phyloP scores from a whole-genome alignment of 345 rosid genomes.

The Eucalyptus polyanthemos region DNA sequence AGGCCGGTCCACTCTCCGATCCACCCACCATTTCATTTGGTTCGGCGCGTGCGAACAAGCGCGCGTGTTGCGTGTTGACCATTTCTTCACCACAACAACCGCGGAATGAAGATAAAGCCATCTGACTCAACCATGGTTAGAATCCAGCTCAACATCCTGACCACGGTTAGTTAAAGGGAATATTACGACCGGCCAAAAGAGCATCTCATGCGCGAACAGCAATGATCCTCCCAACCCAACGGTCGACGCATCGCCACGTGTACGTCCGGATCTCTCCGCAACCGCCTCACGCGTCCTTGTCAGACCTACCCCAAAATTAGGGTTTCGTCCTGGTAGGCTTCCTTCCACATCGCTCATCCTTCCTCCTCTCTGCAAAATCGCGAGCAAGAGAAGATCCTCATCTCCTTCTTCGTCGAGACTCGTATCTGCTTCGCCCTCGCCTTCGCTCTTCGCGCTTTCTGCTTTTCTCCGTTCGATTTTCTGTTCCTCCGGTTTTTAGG shows the following conservation, averaged over 20 bases:
- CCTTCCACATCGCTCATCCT: not conserved
- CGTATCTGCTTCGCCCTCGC: not conserved
- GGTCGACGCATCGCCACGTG: slow-evolving; percentile 27
- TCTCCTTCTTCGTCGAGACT: not conserved
- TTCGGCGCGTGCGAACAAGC: not conserved
- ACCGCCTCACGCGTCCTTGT: not conserved
- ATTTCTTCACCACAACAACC: not conserved
- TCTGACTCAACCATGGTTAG: slow-evolving; percentile 25
- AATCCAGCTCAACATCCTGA: slow-evolving; percentile 1
- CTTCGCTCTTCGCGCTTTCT: not conserved
- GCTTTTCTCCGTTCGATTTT: not conserved
- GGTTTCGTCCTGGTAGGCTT: slow-evolving; percentile 5
- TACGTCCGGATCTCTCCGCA: slow-evolving; percentile 14
- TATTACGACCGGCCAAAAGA: not conserved
- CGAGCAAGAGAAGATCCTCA: not conserved
- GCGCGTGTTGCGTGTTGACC: not conserved
- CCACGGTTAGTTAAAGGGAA: slow-evolving; percentile 8
- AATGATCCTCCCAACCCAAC: not conserved
- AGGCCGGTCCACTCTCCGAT: not conserved
- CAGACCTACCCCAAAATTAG: slow-evolving; percentile 26
- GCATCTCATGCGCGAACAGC: not conserved
- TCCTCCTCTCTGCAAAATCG: not conserved
- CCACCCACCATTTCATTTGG: not conserved
- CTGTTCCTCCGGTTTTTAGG: not conserved
- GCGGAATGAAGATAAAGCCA: not conserved